These are phyloP conservation scores for Monosporascus sp. DNA, from an alignment of 2,329 filamentous ascomycete genomes.

Conservation along the genomic window DNA sequence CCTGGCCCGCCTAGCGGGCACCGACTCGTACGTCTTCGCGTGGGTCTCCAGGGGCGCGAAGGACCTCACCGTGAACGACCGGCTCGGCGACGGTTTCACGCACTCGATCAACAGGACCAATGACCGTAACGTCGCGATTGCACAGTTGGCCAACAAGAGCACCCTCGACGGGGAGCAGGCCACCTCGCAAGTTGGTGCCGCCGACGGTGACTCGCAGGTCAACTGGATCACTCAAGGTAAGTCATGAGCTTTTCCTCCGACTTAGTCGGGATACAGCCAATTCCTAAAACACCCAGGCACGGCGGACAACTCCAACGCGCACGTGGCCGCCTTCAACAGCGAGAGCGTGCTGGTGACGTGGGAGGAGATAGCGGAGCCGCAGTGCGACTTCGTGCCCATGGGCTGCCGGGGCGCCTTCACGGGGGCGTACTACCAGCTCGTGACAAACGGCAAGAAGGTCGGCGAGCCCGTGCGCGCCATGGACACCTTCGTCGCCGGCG, in stretches of 20 bases:
- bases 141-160: constrained; percentile 52
- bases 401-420: constrained; percentile 54
- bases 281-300: constrained; percentile 42
- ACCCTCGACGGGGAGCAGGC: constrained; percentile 50
- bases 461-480: constrained; percentile 44
- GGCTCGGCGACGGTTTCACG: constrained; percentile 55
- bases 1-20: constrained; percentile 47
- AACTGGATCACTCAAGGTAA: constrained; percentile 49
- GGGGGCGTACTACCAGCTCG: constrained; percentile 55
- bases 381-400: constrained; percentile 53
- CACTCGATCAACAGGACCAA: constrained; percentile 46
- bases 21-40: constrained; percentile 52
- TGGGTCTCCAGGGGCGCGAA: constrained; percentile 58
- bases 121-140: constrained; percentile 55
- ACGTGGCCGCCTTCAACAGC: constrained; percentile 43
- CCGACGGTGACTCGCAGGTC: constrained; percentile 51
- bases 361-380: constrained; percentile 54
- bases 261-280: constrained; percentile 50
- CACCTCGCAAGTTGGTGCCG: constrained; percentile 45
- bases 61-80: constrained; percentile 48
- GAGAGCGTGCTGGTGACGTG: constrained; percentile 49
- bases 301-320: constrained; percentile 45
- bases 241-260: constrained; percentile 22
- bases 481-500: constrained; percentile 55
- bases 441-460: constrained; percentile 46